These are phyloP conservation scores for Vitis rupestris DNA, from an alignment of 164 flowering plant genomes.

Conservation along the genomic window DNA sequence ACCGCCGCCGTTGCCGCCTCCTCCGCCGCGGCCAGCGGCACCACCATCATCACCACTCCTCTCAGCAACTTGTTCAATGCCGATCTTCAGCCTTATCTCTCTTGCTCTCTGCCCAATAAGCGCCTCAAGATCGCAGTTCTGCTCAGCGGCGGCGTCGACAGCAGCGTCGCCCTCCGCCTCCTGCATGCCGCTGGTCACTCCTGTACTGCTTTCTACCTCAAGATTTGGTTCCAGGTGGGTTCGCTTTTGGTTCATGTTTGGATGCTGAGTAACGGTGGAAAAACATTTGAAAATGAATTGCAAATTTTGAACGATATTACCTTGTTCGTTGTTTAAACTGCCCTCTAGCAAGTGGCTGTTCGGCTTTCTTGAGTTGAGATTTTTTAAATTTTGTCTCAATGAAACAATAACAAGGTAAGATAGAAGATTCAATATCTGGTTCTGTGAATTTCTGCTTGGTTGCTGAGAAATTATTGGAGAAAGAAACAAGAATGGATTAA, in stretches of 20 bases:
- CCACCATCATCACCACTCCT: neutral
- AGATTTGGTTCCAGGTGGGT: constrained; percentile 91
- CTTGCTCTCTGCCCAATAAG: constrained; percentile 64
- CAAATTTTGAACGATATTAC: too few species aligned
- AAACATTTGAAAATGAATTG: too few species aligned
- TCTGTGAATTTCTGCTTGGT: too few species aligned
- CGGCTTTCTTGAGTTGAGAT: too few species aligned
- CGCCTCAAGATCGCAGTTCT: constrained; percentile 76
- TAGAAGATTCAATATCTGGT: too few species aligned
- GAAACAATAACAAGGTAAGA: too few species aligned
- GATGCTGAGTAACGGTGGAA: too few species aligned
- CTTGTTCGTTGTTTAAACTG: neutral
- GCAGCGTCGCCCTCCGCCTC: constrained; percentile 91
- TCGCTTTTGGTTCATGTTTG: neutral
- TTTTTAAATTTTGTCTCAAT: too few species aligned
- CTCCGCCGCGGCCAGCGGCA: neutral
- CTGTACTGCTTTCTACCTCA: constrained; percentile 94
- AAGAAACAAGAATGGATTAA: too few species aligned
- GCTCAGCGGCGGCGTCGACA: constrained; percentile 94
- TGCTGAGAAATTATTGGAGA: too few species aligned
- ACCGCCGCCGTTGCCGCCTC: neutral
- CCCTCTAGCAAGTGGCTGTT: too few species aligned
- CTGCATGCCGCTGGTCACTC: constrained; percentile 91
- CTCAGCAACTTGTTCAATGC: constrained; percentile 6
- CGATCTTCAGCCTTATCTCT: constrained; percentile 46